Base-by-base conservation (phyloP, 139 green algal species). In the Diplosphaera chodatii region DNA sequence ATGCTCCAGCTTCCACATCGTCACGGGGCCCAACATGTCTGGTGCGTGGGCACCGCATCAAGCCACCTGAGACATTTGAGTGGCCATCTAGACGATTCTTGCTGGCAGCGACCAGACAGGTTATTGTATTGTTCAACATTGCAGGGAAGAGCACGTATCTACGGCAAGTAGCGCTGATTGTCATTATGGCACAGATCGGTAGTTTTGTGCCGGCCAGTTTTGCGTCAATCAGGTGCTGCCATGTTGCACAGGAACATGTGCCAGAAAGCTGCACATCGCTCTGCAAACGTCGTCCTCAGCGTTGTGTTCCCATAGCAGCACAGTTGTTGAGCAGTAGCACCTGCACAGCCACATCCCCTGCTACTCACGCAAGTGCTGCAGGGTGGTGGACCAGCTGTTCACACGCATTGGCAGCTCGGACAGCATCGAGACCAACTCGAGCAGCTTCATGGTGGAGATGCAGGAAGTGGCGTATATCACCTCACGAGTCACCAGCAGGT, bases 11-110 rank as follows among this genome's bases (percentile, higher is more conserved):
- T 81, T 95, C 37, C 84, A 92, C 69, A 64, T 96, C 48, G 81
- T 96, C 41, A 90, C 80, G 8, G 90, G 90, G 0, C 88, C 90
- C 55, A 96, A 93, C 78, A 92, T 93, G 89, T 67, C 29, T 32
- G 29, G 29, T 40, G 63, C 32, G 15, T 5, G n/a, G 29, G 16
- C n/a, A 65, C 56, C 8, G 6, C 37, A n/a, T n/a, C n/a, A n/a
- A n/a, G n/a, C n/a, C n/a, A n/a, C n/a, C n/a, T n/a, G n/a, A n/a
- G n/a, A n/a, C n/a, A n/a, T n/a, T n/a, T n/a, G n/a, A n/a, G n/a
- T n/a, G n/a, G n/a, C n/a, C n/a, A n/a, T n/a, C n/a, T n/a, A n/a
- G n/a, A n/a, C n/a, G n/a, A n/a, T n/a, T n/a, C n/a, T n/a, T n/a
- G n/a, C n/a, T n/a, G n/a, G n/a, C n/a, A n/a, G n/a, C n/a, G n/a